These are phyloP conservation scores for Solanum bulbocastanum DNA, from an alignment of 257 asterid genomes.

Conservation along the genomic window DNA sequence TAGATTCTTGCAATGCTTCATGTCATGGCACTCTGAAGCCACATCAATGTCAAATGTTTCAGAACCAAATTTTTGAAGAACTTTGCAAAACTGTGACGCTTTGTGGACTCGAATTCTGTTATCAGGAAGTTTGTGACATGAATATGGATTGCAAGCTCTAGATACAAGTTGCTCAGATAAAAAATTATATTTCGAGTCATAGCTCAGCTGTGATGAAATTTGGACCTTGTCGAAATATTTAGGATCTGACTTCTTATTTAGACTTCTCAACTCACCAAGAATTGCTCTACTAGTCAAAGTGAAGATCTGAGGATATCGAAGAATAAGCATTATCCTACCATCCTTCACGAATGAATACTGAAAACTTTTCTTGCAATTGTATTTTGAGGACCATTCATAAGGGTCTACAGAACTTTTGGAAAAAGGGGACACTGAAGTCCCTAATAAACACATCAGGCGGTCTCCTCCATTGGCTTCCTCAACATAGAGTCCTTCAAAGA, in stretches of 20 bases:
- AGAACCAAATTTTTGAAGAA: not conserved
- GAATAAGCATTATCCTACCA: not conserved
- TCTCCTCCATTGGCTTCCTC: not conserved
- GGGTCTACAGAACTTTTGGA: not conserved
- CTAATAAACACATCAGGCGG: not conserved
- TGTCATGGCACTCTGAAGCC: not conserved
- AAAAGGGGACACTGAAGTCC: not conserved
- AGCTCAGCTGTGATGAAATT: not conserved
- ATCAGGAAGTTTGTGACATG: not conserved
- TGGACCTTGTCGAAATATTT: not conserved
- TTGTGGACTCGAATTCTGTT: not conserved
- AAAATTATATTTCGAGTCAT: not conserved
- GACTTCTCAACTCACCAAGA: conserved; percentile 9
- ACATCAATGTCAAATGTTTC: not conserved
- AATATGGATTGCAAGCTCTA: not conserved
- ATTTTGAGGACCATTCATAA: not conserved
- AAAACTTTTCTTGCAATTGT: not conserved
- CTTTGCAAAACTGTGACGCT: not conserved
- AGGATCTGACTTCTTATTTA: not conserved
- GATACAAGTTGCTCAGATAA: not conserved
- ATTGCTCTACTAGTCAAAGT: conserved; percentile 7
- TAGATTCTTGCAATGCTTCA: not conserved
- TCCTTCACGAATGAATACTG: not conserved
- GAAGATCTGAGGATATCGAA: not conserved
- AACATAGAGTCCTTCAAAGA: not conserved